Evolutionary conservation across 192 early-diverging fungal genomes (phyloP).

Genomic region (Coemansia sp.): DNA sequence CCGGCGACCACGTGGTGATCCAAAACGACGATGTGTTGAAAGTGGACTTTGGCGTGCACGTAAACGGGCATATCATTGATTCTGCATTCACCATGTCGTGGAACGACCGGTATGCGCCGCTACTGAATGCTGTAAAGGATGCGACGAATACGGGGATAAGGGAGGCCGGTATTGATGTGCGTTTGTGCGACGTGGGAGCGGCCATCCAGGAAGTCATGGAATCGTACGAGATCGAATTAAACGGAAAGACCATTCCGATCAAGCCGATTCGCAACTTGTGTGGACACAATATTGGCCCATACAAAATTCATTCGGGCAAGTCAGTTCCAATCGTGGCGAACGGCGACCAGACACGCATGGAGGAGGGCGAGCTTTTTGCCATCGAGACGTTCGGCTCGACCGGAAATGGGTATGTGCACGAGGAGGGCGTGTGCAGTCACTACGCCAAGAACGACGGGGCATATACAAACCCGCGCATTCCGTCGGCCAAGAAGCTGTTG

Average conservation of each 20-base stretch:
- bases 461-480: slow-evolving; percentile 5
- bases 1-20: slow-evolving; percentile 91
- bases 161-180: slow-evolving; percentile 96
- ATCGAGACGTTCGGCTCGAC: slow-evolving; percentile 99
- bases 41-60: slow-evolving; percentile 94
- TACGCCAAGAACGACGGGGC: slow-evolving; percentile 70
- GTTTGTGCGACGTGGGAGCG: slow-evolving; percentile 91
- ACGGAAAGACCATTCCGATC: slow-evolving; percentile 87
- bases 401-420: slow-evolving; percentile 83
- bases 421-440: slow-evolving; percentile 90
- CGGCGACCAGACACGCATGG: slow-evolving; percentile 89
- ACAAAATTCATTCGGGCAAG: slow-evolving; percentile 93
- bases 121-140: slow-evolving; percentile 87
- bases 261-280: slow-evolving; percentile 95
- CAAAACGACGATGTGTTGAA: slow-evolving; percentile 91
- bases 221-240: slow-evolving; percentile 93
- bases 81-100: slow-evolving; percentile 92
- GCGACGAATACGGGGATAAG: slow-evolving; percentile 95
- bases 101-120: slow-evolving; percentile 83
- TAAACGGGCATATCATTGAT: slow-evolving; percentile 92
- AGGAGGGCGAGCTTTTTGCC: slow-evolving; percentile 91
- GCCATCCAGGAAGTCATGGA: slow-evolving; percentile 98
- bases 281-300: slow-evolving; percentile 90
- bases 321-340: slow-evolving; percentile 92
- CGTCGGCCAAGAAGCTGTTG: slow-evolving; percentile 48